Conservation (phyloP, 768 basidiomycete species). For the Pleurotus platypus region DNA sequence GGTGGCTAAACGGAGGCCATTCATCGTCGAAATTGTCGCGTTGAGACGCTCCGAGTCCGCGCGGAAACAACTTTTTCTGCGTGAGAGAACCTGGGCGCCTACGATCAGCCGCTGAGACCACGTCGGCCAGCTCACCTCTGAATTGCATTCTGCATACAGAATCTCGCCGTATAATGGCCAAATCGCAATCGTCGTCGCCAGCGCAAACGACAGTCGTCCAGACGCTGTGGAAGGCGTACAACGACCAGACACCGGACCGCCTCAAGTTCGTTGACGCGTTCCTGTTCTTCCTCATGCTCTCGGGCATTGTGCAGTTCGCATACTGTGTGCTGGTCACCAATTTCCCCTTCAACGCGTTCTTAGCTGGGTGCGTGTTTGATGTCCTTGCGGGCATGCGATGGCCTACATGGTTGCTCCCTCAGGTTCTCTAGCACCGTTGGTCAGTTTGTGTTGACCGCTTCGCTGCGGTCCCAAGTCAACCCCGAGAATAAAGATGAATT, state of each 20-base stretch:
- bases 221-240: constrained; percentile 76
- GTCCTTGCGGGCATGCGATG: not conserved
- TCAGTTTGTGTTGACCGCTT: constrained; percentile 94
- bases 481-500: constrained; percentile 79
- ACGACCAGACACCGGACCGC: constrained; percentile 69
- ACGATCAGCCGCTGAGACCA: not conserved
- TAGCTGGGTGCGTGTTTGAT: constrained; percentile 73
- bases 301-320: constrained; percentile 84
- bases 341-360: constrained; percentile 97
- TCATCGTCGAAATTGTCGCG: constrained; percentile 5
- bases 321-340: constrained; percentile 91
- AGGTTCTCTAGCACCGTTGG: constrained; percentile 94
- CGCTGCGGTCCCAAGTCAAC: constrained; percentile 89
- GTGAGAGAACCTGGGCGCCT: not conserved
- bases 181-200: constrained; percentile 15
- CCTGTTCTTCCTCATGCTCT: constrained; percentile 87
- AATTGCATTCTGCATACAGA: no score
- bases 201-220: constrained; percentile 37
- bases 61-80: constrained; percentile 5
- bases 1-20: constrained; percentile 6
- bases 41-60: not conserved
- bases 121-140: not conserved
- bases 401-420: not conserved
- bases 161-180: not conserved
- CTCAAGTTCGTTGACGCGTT: constrained; percentile 95